Evolutionary conservation across 139 green algal species (phyloP), one percentile per base, ranked within the genome.

Genomic region (Nannochloris sp.): DNA sequence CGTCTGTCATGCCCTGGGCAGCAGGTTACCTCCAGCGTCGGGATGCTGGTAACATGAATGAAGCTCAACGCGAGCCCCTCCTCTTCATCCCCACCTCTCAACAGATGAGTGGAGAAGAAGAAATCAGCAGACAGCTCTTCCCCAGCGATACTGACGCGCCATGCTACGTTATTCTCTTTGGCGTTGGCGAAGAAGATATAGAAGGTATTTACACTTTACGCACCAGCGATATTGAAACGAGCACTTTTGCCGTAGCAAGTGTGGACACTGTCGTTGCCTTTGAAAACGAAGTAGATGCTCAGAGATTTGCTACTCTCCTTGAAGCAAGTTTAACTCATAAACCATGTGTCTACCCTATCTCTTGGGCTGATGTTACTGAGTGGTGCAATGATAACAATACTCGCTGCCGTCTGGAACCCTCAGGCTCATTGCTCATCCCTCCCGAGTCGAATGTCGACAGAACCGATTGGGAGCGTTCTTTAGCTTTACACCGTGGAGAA

Each of bases 191-290:
- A 25, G 58, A 70, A 1, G 87, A 90, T 15, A 85, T 81, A 3
- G 88, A 95, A 51, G 88, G 88, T 51, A 95, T 95, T 60, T 95
- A 95, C 81, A 86, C 78, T 2, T 64, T 95, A 44, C 63, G 85
- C 0, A 68, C 73, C 3, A 38, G 75, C 34, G 60, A 67, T 13
- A 61, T 62, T 8, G 25, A 38, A 15, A 72, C 69, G 4, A 64
- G 70, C 34, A 54, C 54, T 36, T 70, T 67, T 4, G 83, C 89
- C 34, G 79, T 72, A 4, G 39, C 89, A 35, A 86, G 82, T 1
- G 65, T 84, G 13, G 87, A 95, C 76, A 95, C 87, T 9, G 91
- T 95, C 51, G 83, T 95, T 44, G 87, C 82, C 0, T 95, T 95
- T 77, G 79, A 87, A 62, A 60, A 44, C 10, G 65, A 81, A 57